A percentile compares a stretch with the other conserved stretches of the same genome.
These are phyloP conservation scores for Calcarisporium arbuscula DNA, from an alignment of 2,329 filamentous ascomycete species.

Conservation along the genomic window DNA sequence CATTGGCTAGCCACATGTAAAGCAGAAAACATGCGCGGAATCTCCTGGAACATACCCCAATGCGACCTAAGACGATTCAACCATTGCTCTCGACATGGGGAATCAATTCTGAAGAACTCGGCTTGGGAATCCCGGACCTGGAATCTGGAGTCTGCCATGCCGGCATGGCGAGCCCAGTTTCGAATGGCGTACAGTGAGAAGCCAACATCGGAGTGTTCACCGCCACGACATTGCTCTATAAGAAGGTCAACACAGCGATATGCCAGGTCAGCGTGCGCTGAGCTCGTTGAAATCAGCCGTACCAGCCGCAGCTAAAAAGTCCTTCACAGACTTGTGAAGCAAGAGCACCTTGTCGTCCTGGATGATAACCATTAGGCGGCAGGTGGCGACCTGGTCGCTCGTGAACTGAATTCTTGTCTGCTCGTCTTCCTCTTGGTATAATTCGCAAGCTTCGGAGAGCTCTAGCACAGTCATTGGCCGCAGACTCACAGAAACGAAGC, in stretches of 20 bases:
- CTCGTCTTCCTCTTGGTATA: conserved; percentile 9
- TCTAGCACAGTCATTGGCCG: conserved; percentile 10
- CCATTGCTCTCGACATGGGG: conserved; percentile 5
- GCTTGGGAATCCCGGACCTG: neutral
- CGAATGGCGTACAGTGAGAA: conserved; percentile 4
- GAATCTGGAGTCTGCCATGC: conserved; percentile 6
- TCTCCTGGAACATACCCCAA: too few relatives aligned
- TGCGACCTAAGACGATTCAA: too few relatives aligned
- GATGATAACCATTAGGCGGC: conserved; percentile 11
- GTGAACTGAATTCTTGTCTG: conserved; percentile 10
- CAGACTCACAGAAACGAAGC: conserved; percentile 5
- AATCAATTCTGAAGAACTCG: conserved; percentile 6
- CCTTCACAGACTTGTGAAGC: conserved; percentile 12
- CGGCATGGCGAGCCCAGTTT: conserved; percentile 6
- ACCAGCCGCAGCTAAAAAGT: conserved; percentile 8
- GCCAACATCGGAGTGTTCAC: neutral
- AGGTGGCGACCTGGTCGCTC: conserved; percentile 9
- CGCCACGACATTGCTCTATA: neutral
- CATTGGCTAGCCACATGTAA: conserved; percentile 9
- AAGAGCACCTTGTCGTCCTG: conserved; percentile 11
- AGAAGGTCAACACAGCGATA: conserved; percentile 3
- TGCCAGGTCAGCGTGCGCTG: neutral
- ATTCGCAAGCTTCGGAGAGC: conserved; percentile 10
- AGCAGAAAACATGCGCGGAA: conserved; percentile 1
- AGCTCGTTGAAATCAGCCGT: conserved; percentile 1